Conservation (phyloP, 2,329 filamentous ascomycete genomes). For the Aaosphaeria arxii region DNA sequence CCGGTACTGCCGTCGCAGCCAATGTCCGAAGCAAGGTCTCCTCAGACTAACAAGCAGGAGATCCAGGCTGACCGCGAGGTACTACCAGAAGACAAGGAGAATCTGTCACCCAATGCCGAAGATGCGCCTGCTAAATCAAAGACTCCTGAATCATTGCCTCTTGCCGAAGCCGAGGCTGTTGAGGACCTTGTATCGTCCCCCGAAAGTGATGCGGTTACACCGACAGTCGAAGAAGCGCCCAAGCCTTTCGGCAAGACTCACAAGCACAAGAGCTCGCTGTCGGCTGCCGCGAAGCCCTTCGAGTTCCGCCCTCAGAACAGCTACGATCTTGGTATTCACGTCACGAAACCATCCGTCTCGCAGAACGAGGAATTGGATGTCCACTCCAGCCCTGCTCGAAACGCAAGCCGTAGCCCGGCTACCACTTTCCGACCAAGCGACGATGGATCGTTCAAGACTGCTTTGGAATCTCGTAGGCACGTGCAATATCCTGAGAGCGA, state of each 20-base stretch:
- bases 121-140: slow-evolving; percentile 23
- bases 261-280: slow-evolving; percentile 55
- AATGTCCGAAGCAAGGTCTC: slow-evolving; percentile 22
- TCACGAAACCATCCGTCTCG: slow-evolving; percentile 34
- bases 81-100: slow-evolving; percentile 35
- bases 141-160: slow-evolving; percentile 20
- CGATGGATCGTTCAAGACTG: slow-evolving; percentile 38
- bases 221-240: slow-evolving; percentile 26
- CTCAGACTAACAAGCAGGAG: slow-evolving; percentile 18
- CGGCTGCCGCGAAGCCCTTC: slow-evolving; percentile 70
- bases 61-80: slow-evolving; percentile 19
- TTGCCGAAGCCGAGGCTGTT: slow-evolving; percentile 12
- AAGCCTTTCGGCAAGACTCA: slow-evolving; percentile 23
- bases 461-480: slow-evolving; percentile 30
- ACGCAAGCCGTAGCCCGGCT: slow-evolving; percentile 34
- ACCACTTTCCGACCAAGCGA: slow-evolving; percentile 41
- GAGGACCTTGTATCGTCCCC: slow-evolving; percentile 12
- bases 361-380: slow-evolving; percentile 19
- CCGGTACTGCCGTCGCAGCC: slow-evolving; percentile 38
- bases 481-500: slow-evolving; percentile 35
- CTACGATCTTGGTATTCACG: slow-evolving; percentile 38
- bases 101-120: slow-evolving; percentile 26
- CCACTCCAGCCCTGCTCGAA: slow-evolving; percentile 14
- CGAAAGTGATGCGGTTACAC: slow-evolving; percentile 25
- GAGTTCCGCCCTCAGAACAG: slow-evolving; percentile 40